Conservation (phyloP, 164 flowering plant species). For the Sedum album region DNA sequence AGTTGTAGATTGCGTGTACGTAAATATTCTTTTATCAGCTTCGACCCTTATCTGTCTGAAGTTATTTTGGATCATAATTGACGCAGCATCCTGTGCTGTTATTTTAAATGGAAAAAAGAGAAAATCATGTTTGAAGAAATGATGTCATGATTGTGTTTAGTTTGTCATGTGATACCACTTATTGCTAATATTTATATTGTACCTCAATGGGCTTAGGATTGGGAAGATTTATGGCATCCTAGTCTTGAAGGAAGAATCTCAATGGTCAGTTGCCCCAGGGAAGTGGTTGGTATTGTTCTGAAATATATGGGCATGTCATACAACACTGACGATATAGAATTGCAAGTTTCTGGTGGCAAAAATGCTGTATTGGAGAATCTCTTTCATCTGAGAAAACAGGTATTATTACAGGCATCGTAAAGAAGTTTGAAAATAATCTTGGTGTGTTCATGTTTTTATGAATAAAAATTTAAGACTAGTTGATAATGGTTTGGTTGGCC, state of each 20-base stretch:
- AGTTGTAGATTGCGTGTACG: not conserved
- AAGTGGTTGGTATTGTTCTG: constrained; percentile 80
- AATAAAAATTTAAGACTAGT: too few species aligned
- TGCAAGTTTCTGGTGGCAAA: constrained; percentile 69
- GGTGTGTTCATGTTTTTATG: not conserved
- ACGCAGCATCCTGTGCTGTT: not conserved
- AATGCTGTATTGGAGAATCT: constrained; percentile 53
- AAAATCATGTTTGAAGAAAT: not conserved
- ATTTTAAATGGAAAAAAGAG: not conserved
- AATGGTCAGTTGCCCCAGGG: constrained; percentile 90
- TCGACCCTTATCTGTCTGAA: not conserved
- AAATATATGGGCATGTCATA: constrained; percentile 95
- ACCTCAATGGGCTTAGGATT: constrained; percentile 57
- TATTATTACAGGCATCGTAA: constrained; percentile 17
- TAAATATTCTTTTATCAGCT: not conserved
- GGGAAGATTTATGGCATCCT: constrained; percentile 92
- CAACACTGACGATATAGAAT: constrained; percentile 52
- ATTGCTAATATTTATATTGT: not conserved
- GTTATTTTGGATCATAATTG: not conserved
- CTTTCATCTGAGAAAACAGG: constrained; percentile 61
- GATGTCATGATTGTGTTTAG: not conserved
- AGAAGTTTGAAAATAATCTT: too few species aligned
- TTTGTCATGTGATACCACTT: not conserved
- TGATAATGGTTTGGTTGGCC: too few species aligned
- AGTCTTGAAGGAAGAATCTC: constrained; percentile 91